Evolutionary conservation across 2,329 filamentous ascomycete genomes (phyloP), one percentile per base, ranked within the genome.

Genomic region (Helotiales sp.): DNA sequence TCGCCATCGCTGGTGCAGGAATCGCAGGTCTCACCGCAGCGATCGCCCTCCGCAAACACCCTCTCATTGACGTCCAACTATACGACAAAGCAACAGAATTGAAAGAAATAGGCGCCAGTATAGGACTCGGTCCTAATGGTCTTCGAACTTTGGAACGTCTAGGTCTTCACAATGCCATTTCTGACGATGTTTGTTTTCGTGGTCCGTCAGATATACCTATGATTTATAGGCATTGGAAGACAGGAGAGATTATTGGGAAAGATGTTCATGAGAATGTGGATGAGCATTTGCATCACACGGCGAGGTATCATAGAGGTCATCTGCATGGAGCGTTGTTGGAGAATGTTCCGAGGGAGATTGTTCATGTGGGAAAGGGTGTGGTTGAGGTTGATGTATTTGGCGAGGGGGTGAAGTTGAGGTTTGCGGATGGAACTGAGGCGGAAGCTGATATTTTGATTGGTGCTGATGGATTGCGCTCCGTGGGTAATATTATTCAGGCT

Each of bases 1-100:
- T 67, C 33, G 71, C 70, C 33, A 71, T 76, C 22, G 60, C 72
- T 19, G 74, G 74, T n/a, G 70, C 66, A 19, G 74, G 74, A 7
- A 72, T 76, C 33, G 72, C 72, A 5, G 73, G 74, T 6, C 68
- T 76, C 17, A 69, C 70, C 5, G 66, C 71, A 3, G 70, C 72
- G 2, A 72, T 75, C 38, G 71, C 70, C 2, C 62, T 73, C 0
- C 57, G 60, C 8, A 52, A 67, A 31, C 67, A 64, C 50, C 63
- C 70, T 12, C 54, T 63, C 29, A 67, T 72, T 38, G 63, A 71
- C 38, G 67, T 72, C 7, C 66, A 67, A 46, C 58, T 75, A n/a
- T 75, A 71, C 52, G 73, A 74, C 48, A 64, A 67, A 54, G 72
- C 72, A 1, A 62, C 56, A 2, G 57, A 69, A 57, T 61, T 75